Evolutionary conservation across 352 stramenopile genomes (phyloP), one percentile per base, ranked within the genome.

Genomic region (Phytopythium ostracodes): DNA sequence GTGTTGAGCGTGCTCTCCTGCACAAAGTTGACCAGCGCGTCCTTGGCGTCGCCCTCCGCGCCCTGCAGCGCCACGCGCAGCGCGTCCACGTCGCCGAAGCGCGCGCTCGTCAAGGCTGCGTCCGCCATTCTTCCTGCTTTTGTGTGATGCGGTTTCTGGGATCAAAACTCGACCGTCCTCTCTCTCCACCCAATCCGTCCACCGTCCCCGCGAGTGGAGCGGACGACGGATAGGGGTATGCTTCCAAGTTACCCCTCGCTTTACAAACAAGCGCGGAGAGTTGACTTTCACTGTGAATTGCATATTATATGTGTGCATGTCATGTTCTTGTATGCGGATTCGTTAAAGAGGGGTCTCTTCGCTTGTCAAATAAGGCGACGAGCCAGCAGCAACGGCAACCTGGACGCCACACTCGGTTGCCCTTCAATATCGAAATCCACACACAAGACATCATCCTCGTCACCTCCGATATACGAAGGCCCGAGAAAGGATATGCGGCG

Each of bases 1-100:
- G 86, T 92, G 71, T 93, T 93, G 43, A 82, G 70, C 59, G 84
- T 85, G 57, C 82, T 76, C 15, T 84, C 72, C 67, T 95, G 82
- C 56, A 81, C 77, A 35, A 80, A 95, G 68, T 95, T 92, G 33
- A 93, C 67, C 22, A 88, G 56, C 47, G 56, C 68, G 25, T 75
- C 59, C 18, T 66, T 62, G 25, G 70, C 49, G 0, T 62, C 61
- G 12, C 61, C 63, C 0, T 61, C 56, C 0, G 63, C 66, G 0
- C 59, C 65, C n/a, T 68, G 29, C 25, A 91, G 60, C 33, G 91
- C 59, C 55, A 52, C 67, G 20, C 66, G 69, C n/a, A 95, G 73
- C 53, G 89, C 70, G 42, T 91, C 70, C 10, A 71, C 66, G 53
- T 95, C 83, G 53, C 87, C 87, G 55, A 80, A 86, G 58, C 87